Evolutionary conservation across 352 stramenopile species (phyloP), one percentile per base, ranked within the genome.

Genomic region (Globisporangium spiculum): DNA sequence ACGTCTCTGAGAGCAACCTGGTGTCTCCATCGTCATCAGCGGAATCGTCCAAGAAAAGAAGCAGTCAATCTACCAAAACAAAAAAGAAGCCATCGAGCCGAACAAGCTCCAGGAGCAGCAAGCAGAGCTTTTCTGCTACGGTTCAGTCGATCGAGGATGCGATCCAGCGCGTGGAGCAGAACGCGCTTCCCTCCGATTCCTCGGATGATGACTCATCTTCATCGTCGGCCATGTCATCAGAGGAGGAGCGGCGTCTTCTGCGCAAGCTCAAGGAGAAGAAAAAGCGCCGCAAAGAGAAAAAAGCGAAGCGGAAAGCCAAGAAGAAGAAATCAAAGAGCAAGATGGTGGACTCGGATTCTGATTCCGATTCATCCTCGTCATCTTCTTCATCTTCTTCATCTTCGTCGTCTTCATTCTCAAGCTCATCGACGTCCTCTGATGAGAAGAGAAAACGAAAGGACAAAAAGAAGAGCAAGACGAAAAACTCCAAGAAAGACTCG

Each of bases 141-240:
- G 34, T 32, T 10, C 24, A 52, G 34, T 53, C 69, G 32, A 46
- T 59, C 2, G 27, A 68, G 14, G 59, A 71, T 41, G 57, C 61
- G n/a, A 68, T 75, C 41, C 63, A 50, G 24, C 46, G 65, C 60
- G 78, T 82, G 34, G 68, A 75, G 8, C 68, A 79, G 7, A 75
- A 86, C 16, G 76, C 75, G 1, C 41, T 86, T 3, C 78, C 76
- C 27, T 86, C 78, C 0, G 76, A 84, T 44, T 69, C 66, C 10
- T 74, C 69, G 12, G 52, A 64, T 9, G 38, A 62, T 12, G 20
- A 34, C 5, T 57, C 65, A 1, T 71, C 65, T 8, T 67, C 60
- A 7, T 69, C 55, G 8, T 65, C 61, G 0, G 46, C 55, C 18
- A 66, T 66, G 38, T 68, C 69, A 12, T 72, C 65, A 4, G 63